phyloP scores from a whole-genome alignment of 805 yeast species.

The Saturnispora quitensis region DNA sequence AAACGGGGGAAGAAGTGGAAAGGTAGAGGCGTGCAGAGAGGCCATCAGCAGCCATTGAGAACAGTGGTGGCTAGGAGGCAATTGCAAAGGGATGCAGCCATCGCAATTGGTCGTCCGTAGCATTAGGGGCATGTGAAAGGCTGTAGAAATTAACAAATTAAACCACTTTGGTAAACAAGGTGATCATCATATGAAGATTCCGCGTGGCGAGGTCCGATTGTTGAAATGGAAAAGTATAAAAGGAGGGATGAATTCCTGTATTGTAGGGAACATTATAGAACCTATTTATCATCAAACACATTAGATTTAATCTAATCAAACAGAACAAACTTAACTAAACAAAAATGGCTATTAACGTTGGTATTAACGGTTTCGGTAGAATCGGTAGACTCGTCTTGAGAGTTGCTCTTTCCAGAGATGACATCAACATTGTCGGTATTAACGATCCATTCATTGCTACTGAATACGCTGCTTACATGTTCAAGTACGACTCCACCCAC shows the following conservation, averaged over 20 bases:
- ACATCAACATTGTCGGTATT: conserved; percentile 77
- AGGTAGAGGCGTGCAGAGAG: background rate
- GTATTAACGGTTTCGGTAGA: conserved; percentile 94
- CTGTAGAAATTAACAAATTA: background rate
- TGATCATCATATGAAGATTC: background rate
- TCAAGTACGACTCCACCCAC: conserved; percentile 93
- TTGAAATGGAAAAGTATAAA: background rate
- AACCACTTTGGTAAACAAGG: background rate
- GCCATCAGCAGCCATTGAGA: background rate
- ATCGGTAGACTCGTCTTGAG: conserved; percentile 86
- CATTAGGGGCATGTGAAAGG: background rate
- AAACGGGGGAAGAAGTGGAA: background rate
- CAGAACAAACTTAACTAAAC: conserved; percentile 4
- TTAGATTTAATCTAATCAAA: background rate
- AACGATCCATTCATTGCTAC: conserved; percentile 87
- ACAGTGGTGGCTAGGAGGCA: background rate
- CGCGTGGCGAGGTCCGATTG: conserved; percentile 6
- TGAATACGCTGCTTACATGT: conserved; percentile 90
- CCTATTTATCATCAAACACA: background rate
- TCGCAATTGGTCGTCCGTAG: no score
- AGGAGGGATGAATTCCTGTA: background rate
- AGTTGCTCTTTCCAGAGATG: conserved; percentile 64
- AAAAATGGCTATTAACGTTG: conserved; percentile 58
- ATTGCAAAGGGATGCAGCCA: background rate
- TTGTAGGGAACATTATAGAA: background rate